Conservation (phyloP, 208 protist species). For the Giardia duodenalis region DNA sequence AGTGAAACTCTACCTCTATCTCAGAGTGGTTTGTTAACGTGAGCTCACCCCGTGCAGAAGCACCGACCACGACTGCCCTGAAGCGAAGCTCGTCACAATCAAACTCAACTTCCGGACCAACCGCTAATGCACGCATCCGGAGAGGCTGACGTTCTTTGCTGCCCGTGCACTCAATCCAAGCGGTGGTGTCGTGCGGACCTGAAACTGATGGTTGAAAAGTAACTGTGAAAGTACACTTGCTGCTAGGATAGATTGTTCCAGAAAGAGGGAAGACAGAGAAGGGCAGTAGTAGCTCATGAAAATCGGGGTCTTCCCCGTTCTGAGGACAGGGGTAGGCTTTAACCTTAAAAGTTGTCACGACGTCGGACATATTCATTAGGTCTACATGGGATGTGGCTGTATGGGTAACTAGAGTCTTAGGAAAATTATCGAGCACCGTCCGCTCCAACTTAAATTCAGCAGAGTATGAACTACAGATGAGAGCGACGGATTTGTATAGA, state of each 20-base stretch:
- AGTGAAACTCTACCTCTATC: conserved; percentile 3
- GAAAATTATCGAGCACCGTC: neutral
- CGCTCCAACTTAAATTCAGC: neutral
- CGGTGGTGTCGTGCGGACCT: neutral
- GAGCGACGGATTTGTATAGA: neutral
- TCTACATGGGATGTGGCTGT: neutral
- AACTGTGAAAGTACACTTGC: neutral
- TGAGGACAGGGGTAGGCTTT: neutral
- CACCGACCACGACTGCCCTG: neutral
- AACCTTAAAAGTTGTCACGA: neutral
- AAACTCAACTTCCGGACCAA: conserved; percentile 11
- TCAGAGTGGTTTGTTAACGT: neutral
- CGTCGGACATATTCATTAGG: neutral
- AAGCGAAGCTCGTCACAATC: neutral
- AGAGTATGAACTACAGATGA: neutral
- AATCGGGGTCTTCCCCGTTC: neutral
- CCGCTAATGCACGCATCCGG: neutral
- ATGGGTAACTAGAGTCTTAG: neutral
- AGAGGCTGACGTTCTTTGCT: neutral
- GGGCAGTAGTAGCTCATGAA: neutral
- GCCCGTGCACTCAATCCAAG: neutral
- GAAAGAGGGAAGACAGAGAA: neutral
- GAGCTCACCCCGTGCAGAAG: neutral
- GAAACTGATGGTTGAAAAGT: neutral
- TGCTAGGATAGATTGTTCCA: neutral